A percentile compares a stretch with the other conserved stretches of the same genome.
Conservation (phyloP, 2,329 filamentous ascomycete genomes). For the Epichloe amarillans region DNA sequence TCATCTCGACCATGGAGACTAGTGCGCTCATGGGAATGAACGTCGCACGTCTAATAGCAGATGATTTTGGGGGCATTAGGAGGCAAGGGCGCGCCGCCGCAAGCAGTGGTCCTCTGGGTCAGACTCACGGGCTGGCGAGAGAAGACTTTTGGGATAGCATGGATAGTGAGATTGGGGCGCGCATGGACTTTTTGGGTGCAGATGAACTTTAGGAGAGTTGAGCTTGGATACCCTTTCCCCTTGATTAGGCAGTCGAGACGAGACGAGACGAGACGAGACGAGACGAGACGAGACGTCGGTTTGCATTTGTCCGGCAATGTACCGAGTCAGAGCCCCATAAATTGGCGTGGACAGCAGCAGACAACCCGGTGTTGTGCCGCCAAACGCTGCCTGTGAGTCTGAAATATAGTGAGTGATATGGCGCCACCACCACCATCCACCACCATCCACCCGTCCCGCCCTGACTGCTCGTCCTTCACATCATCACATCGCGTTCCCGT, state of each 20-base stretch:
- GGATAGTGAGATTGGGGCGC: constrained; percentile 8
- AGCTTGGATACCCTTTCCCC: constrained; percentile 1
- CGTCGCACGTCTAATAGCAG: constrained; percentile 56
- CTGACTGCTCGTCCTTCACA: constrained; percentile 1
- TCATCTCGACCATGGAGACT: constrained; percentile 97
- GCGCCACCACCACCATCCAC: neutral
- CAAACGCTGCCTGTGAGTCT: too few relatives aligned
- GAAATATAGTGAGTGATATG: neutral
- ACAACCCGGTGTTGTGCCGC: too few relatives aligned
- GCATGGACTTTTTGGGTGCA: constrained; percentile 4
- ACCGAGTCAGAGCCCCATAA: too few relatives aligned
- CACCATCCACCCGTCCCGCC: neutral
- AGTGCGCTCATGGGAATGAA: constrained; percentile 85
- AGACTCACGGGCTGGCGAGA: neutral
- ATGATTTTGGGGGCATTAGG: constrained; percentile 33
- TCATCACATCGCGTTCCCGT: constrained; percentile 3
- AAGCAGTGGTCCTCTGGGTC: neutral
- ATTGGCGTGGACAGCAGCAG: too few relatives aligned
- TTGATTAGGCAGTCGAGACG: neutral
- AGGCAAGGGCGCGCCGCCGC: neutral
- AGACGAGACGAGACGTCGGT: neutral
- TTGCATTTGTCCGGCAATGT: too few relatives aligned
- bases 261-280: neutral
- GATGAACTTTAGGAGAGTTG: constrained; percentile 9
- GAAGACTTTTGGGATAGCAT: constrained; percentile 10